Evolutionary conservation across 495 filamentous ascomycete species (phyloP).

Genomic region (Penicillium pulvis): DNA sequence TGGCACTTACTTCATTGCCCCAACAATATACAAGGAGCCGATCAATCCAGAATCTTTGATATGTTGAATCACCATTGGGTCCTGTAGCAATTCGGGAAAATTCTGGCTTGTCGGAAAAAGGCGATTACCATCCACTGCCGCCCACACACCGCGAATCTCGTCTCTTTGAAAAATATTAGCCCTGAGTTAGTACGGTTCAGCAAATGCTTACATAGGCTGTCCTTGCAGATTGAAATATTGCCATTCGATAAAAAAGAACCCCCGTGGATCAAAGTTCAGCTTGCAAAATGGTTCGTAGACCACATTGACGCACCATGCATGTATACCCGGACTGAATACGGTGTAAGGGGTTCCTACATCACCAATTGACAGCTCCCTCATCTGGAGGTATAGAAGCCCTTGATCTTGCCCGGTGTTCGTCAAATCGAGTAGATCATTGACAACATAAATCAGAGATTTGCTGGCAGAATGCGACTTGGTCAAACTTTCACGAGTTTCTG

Average conservation of each 20-base stretch:
- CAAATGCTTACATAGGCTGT: not conserved
- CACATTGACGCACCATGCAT: not conserved
- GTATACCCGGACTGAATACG: not conserved
- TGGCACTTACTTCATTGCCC: not conserved
- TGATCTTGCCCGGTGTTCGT: constrained; percentile 87
- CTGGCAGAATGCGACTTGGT: constrained; percentile 78
- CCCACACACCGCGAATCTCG: not conserved
- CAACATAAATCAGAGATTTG: constrained; percentile 91
- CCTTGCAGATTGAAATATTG: not conserved
- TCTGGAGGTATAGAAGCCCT: constrained; percentile 54
- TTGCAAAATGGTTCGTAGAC: not conserved
- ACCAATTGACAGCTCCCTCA: not conserved
- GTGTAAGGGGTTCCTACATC: not conserved
- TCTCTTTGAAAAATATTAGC: not conserved
- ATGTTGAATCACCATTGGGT: not conserved
- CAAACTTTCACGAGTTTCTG: constrained; percentile 85
- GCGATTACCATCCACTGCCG: not conserved
- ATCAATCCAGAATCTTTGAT: not conserved
- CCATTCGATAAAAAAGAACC: not conserved
- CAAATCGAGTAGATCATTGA: constrained; percentile 91
- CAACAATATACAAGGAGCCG: not conserved
- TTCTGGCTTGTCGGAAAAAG: not conserved
- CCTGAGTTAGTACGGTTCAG: not conserved
- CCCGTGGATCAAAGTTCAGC: not conserved
- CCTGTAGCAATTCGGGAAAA: not conserved